Conservation (phyloP, 2,329 filamentous ascomycete species). For the Fusarium azukiicola region DNA sequence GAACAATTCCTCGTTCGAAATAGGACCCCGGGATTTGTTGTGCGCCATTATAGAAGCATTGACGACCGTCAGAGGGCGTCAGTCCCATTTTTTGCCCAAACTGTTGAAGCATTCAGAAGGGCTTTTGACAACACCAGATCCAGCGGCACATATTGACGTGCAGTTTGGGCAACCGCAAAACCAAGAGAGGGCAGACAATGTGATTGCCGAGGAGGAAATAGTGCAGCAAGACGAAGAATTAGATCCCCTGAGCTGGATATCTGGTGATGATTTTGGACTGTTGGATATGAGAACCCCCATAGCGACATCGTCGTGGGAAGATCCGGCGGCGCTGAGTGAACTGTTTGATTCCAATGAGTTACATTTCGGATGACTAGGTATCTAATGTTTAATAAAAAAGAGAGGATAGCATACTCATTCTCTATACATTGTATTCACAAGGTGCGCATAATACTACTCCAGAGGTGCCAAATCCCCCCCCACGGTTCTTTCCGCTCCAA, state of each 20-base stretch:
- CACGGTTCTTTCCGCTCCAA: no score
- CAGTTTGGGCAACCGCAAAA: conserved; percentile 28
- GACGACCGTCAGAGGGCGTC: conserved; percentile 50
- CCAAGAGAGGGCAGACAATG: background rate
- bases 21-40: conserved; percentile 56
- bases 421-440: background rate
- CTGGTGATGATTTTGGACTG: conserved; percentile 26
- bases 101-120: conserved; percentile 52
- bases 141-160: conserved; percentile 35
- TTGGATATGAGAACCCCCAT: conserved; percentile 40
- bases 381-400: background rate
- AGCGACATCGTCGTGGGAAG: conserved; percentile 29
- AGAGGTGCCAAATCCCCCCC: no score
- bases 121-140: conserved; percentile 36
- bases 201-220: conserved; percentile 38
- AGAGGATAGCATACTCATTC: background rate
- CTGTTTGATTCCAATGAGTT: conserved; percentile 24
- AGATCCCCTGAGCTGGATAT: conserved; percentile 27
- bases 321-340: conserved; percentile 11
- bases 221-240: conserved; percentile 19
- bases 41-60: conserved; percentile 53
- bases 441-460: background rate
- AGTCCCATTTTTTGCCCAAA: conserved; percentile 55
- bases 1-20: conserved; percentile 49
- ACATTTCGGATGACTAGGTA: conserved; percentile 18